Evolutionary conservation across 2,329 filamentous ascomycete genomes (phyloP).

Genomic region (Biscogniauxia mediterranea): DNA sequence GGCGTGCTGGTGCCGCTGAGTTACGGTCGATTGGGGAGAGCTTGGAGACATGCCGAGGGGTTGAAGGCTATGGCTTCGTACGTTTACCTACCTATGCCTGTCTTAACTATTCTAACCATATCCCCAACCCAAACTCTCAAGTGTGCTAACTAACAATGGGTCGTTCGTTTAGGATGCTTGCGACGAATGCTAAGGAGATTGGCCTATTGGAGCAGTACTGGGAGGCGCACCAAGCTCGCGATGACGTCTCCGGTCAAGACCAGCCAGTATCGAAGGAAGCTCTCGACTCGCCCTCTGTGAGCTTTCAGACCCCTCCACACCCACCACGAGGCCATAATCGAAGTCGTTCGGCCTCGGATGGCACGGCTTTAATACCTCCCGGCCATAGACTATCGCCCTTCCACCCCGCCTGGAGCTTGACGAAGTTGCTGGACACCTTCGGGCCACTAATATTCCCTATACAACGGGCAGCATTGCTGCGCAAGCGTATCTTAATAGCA

Average conservation of each 20-base stretch:
- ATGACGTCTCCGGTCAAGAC: conserved; percentile 38
- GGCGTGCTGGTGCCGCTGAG: conserved; percentile 84
- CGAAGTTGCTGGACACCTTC: conserved; percentile 74
- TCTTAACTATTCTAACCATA: background rate
- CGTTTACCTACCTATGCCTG: too few relatives aligned
- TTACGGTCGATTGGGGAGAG: conserved; percentile 79
- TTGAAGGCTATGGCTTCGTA: conserved; percentile 74
- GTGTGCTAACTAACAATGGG: conserved; percentile 5
- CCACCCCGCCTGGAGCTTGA: conserved; percentile 84
- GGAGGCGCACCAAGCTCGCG: conserved; percentile 55
- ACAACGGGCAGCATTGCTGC: conserved; percentile 79
- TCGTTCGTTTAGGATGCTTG: conserved; percentile 50
- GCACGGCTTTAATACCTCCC: conserved; percentile 54
- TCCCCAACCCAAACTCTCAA: background rate
- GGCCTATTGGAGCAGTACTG: conserved; percentile 76
- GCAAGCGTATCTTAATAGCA: conserved; percentile 85
- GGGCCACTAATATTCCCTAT: conserved; percentile 91
- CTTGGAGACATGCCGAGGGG: conserved; percentile 80
- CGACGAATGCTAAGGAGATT: conserved; percentile 62
- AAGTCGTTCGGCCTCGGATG: conserved; percentile 62
- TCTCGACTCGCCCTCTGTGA: conserved; percentile 50
- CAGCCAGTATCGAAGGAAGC: conserved; percentile 40
- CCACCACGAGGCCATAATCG: conserved; percentile 45
- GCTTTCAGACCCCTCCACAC: conserved; percentile 38
- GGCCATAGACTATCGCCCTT: conserved; percentile 69